Base-by-base conservation (phyloP, 163 green algal genomes). In the Volvox carteri region DNA sequence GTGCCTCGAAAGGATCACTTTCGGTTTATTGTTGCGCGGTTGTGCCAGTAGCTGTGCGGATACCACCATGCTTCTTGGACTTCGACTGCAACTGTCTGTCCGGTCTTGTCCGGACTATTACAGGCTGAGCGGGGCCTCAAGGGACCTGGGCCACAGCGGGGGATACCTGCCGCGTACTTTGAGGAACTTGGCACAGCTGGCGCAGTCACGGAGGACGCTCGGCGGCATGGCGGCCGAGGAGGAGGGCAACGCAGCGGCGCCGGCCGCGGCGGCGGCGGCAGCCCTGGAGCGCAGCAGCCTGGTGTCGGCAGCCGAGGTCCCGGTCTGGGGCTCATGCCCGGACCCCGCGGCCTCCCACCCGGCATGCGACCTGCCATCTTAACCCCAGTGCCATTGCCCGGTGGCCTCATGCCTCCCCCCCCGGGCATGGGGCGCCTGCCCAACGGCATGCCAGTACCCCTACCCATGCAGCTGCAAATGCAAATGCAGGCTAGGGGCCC, bases 151-250 rank as follows among this genome's bases (percentile, higher is more conserved):
- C 78, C 44, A 4, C 54, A 85, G 37, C 78, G 78, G 1, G 78
- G 48, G 39, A 89, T 89, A 25, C 84, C 84, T 11, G 84, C 84
- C 1, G 84, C 84, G 0, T 89, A 89, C 41, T 84, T 41, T 39
- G 84, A 89, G 84, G 70, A 83, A 46, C 50, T 62, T 25, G n/a
- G 70, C 70, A 70, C 41, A 12, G 84, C 56, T 9, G 67, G 83
- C 18, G 60, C n/a, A 39, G 21, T 35, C 9, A 44, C 35, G 11
- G 58, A 76, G 6, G 39, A 46, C 60, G 37, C n/a, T 28, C 35
- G 42, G 77, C 77, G 41, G 16, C 44, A 46, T 4, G 14, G 18
- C 18, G 30, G 50, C 50, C 28, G 76, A n/a, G 28, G 44, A 56
- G 52, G 41, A 5, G 6, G 35, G 14, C 46, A 18, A 5, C 23